A percentile compares a stretch with the other conserved stretches of the same genome.
These are phyloP conservation scores for Westerdykella aurantiaca DNA, from an alignment of 2,329 filamentous ascomycete genomes.

Conservation along the genomic window DNA sequence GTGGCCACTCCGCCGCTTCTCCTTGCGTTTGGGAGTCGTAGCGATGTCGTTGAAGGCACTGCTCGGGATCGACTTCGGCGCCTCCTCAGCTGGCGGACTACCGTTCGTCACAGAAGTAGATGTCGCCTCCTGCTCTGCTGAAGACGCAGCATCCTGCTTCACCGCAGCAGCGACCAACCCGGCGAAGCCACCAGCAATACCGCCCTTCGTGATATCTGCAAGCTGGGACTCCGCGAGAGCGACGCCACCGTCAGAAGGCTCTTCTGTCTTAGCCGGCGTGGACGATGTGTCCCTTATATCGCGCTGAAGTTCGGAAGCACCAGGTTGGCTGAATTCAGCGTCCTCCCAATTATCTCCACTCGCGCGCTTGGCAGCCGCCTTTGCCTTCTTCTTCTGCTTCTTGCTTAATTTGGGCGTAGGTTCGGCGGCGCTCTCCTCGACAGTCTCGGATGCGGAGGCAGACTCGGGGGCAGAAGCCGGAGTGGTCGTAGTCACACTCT, in stretches of 20 bases:
- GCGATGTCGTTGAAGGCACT: constrained; percentile 32
- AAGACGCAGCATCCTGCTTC: constrained; percentile 27
- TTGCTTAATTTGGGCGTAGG: constrained; percentile 33
- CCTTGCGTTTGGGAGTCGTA: constrained; percentile 43
- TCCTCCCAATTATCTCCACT: constrained; percentile 29
- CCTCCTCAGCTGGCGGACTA: constrained; percentile 10
- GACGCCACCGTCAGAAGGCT: constrained; percentile 3
- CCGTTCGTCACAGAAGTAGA: constrained; percentile 16
- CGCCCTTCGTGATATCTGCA: constrained; percentile 13
- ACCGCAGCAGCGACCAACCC: constrained; percentile 26
- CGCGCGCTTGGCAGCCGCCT: constrained; percentile 26
- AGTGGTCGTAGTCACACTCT: not conserved
- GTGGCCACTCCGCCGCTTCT: constrained; percentile 42
- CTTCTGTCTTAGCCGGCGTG: constrained; percentile 1
- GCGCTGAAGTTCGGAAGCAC: constrained; percentile 26
- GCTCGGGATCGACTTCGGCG: constrained; percentile 22
- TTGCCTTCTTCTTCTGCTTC: constrained; percentile 35
- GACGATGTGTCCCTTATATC: constrained; percentile 20
- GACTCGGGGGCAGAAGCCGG: not conserved
- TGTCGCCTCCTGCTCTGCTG: constrained; percentile 10
- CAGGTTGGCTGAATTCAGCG: constrained; percentile 18
- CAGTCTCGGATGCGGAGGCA: not conserved
- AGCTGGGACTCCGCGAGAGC: constrained; percentile 7
- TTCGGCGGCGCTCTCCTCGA: constrained; percentile 7
- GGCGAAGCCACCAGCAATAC: constrained; percentile 30